phyloP scores from a whole-genome alignment of 1,139 yeast genomes.

The Hanseniaspora gamundiae region DNA sequence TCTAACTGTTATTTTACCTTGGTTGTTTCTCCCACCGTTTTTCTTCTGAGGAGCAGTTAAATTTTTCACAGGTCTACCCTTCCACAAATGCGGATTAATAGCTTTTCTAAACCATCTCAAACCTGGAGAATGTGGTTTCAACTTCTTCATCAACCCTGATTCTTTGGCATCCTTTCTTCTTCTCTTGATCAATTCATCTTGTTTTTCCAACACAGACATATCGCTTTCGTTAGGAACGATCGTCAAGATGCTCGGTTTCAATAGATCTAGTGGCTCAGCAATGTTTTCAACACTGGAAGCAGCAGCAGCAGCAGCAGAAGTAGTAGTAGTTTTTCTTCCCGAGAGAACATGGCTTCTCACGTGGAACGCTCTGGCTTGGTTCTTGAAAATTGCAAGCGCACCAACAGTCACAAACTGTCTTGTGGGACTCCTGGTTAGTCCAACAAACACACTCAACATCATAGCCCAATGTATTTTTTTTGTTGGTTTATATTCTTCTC shows the following conservation, averaged over 20 bases:
- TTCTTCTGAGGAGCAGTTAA: constrained; percentile 65
- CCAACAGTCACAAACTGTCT: neutral
- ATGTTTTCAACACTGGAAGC: no score
- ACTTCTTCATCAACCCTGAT: constrained; percentile 56
- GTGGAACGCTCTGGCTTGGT: neutral
- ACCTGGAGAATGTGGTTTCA: constrained; percentile 79
- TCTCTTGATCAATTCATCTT: constrained; percentile 59
- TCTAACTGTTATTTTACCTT: constrained; percentile 81
- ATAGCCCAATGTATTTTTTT: neutral
- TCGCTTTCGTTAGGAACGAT: constrained; percentile 33
- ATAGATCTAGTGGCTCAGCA: neutral
- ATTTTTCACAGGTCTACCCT: constrained; percentile 68
- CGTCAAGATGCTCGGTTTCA: constrained; percentile 16
- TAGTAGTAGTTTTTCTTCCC: no score
- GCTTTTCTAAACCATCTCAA: constrained; percentile 49
- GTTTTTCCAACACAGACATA: constrained; percentile 63
- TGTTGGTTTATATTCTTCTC: neutral
- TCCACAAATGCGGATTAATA: constrained; percentile 65
- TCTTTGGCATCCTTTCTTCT: constrained; percentile 66
- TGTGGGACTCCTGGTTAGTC: neutral
- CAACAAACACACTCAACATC: neutral
- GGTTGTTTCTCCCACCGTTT: constrained; percentile 80
- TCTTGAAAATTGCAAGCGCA: neutral
- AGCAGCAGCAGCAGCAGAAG: no score
- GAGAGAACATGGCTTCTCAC: neutral